Evolutionary conservation across 352 stramenopile genomes (phyloP), one percentile per base, ranked within the genome.

Genomic region (Pythium phragmitis): DNA sequence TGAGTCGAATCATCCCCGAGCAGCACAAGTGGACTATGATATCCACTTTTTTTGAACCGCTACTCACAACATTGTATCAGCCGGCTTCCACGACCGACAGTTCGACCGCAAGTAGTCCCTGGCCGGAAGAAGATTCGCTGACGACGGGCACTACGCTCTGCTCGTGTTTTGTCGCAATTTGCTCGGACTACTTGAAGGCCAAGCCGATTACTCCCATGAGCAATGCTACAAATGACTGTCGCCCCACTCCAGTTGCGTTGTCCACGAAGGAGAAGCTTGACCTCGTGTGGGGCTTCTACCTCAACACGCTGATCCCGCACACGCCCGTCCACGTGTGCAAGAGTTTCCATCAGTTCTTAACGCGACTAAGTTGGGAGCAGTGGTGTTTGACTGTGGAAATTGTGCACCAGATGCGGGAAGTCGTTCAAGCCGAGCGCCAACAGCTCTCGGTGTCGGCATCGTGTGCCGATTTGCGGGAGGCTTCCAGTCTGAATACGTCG

Each of bases 311-410:
- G 19, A 77, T 94, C 21, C 78, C 85, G 3, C 82, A 93, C 47
- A 82, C 87, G 0, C 85, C 85, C 3, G 77, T 82, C 8, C 75
- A 92, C 49, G 79, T 96, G 28, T 91, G 82, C 73, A 94, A 93
- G 50, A 78, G 84, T 23, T 85, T 94, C 47, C 79, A 92, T 42
- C 82, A 92, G 47, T 92, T 92, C 34, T 55, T 96, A 52, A 94
- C 82, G 9, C 76, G 87, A 5, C 63, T 96, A 39, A 77, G 76
- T 23, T 96, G 87, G 87, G 84, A 94, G 30, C 77, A 93, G 46
- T 96, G 87, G 87, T 87, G 80, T 37, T 59, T 96, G 33, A 91
- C 80, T 7, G 72, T 93, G 16, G 85, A 92, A 34, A 89, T 88
- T 30, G 78, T 96, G 2, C 87, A 92, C 48, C 77, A 92, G 59